These are phyloP conservation scores for Xylaria sp. DNA, from an alignment of 495 filamentous ascomycete species.

Conservation along the genomic window DNA sequence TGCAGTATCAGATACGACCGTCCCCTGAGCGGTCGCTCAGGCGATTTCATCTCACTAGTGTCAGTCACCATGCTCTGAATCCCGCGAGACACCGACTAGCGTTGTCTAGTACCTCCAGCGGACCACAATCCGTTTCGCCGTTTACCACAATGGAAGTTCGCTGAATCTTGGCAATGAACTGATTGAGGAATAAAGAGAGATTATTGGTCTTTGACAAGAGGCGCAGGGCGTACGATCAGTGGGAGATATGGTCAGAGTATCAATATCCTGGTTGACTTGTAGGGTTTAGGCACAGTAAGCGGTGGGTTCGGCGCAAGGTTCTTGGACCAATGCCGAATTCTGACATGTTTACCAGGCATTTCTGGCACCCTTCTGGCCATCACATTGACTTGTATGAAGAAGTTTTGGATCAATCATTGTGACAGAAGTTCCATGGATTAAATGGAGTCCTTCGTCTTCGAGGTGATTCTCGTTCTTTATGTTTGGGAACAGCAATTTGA, in stretches of 20 bases:
- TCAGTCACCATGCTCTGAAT: neutral
- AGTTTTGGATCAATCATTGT: neutral
- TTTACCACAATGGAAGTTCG: neutral
- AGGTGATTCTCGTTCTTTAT: neutral
- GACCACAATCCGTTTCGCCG: neutral
- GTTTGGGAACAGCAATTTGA: too few relatives aligned
- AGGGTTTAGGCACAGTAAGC: conserved; percentile 14
- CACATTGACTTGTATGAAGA: neutral
- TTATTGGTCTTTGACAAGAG: neutral
- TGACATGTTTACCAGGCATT: neutral
- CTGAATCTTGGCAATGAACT: neutral
- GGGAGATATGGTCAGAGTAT: neutral
- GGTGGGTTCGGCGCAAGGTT: conserved; percentile 7
- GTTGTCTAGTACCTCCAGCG: neutral
- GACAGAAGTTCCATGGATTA: neutral
- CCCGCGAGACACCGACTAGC: neutral
- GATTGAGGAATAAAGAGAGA: neutral
- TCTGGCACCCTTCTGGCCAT: neutral
- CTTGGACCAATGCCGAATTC: neutral
- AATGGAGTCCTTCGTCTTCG: neutral
- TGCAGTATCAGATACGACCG: neutral
- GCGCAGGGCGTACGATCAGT: neutral
- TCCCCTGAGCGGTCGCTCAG: neutral
- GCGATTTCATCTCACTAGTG: neutral
- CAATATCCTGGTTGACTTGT: neutral